Evolutionary conservation across 441 rosid species (phyloP), one percentile per base, ranked within the genome.

Genomic region (Pelargonium fulgidum): DNA sequence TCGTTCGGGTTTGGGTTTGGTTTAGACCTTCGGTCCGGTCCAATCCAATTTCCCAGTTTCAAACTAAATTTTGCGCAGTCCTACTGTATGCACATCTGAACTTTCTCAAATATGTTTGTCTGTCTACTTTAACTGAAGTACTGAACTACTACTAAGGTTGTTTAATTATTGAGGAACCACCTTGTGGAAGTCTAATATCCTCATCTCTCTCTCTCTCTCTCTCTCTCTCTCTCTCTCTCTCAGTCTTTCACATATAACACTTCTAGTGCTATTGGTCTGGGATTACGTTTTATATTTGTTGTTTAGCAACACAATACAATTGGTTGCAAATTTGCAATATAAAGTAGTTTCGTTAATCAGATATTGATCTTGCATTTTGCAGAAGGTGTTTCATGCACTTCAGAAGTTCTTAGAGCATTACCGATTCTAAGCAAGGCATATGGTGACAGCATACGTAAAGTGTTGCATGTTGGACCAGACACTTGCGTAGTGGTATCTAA

Each of bases 401-500:
- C 62, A 26, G 85, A 79, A 66, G 81, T 74, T 69, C 72, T 66
- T 54, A 65, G 65, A 65, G 83, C 80, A 16, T 72, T 80, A 45
- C 82, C 82, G 33, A 16, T 81, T 72, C 65, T 81, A 74, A 68
- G 73, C 74, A 79, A 78, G 67, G 76, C 81, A 13, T 81, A 79
- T 19, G 83, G 81, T 41, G 85, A 80, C 39, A 62, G 73, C 69
- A 81, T 81, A 80, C 79, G 22, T 48, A 84, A 69, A 72, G 81
- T 79, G 65, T 72, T 78, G 70, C 82, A 84, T 65, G 75, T 81
- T 59, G 82, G 82, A 52, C 87, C 82, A 13, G 85, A 81, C 71
- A 66, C 82, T 48, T 81, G 83, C 62, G 74, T 83, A 1, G 80
- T 79, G 68, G 80, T 77, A 52, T 79, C 81, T 10, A 78, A 67